Percentiles rank a stretch among this genome's conserved stretches.
phyloP scores from a whole-genome alignment of 1,139 yeast species.

The Suhomyces bokatorum region DNA sequence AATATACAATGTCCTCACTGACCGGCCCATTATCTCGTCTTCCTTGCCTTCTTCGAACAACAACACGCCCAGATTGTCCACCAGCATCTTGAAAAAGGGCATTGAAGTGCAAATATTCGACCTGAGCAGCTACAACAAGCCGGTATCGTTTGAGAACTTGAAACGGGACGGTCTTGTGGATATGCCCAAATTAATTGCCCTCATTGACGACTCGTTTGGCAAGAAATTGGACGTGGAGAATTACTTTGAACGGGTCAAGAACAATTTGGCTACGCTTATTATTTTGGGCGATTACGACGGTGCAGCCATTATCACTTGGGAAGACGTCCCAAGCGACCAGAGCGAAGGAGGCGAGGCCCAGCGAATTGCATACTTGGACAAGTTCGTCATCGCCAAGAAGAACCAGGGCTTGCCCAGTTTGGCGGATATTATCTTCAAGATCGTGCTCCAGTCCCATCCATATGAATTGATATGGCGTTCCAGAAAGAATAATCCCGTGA shows the following conservation, averaged over 20 bases:
- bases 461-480: slow-evolving; percentile 88
- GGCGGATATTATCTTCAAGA: slow-evolving; percentile 88
- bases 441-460: slow-evolving; percentile 69
- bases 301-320: slow-evolving; percentile 88
- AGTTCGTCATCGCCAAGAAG: slow-evolving; percentile 81
- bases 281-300: slow-evolving; percentile 96
- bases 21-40: slow-evolving; percentile 88
- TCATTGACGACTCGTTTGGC: slow-evolving; percentile 81
- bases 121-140: slow-evolving; percentile 27
- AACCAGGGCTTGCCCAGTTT: slow-evolving; percentile 91
- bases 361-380: slow-evolving; percentile 74
- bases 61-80: slow-evolving; percentile 64
- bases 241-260: slow-evolving; percentile 65
- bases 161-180: slow-evolving; percentile 54
- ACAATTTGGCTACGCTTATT: slow-evolving; percentile 70
- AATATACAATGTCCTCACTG: slow-evolving; percentile 85
- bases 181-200: slow-evolving; percentile 51
- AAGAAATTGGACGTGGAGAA: slow-evolving; percentile 61
- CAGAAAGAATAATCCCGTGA: slow-evolving; percentile 80
- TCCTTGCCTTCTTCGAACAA: slow-evolving; percentile 78
- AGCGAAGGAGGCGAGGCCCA: slow-evolving; percentile 18
- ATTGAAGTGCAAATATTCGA: slow-evolving; percentile 58
- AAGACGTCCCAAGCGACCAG: slow-evolving; percentile 26
- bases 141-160: slow-evolving; percentile 47
- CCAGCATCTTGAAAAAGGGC: slow-evolving; percentile 82